Percentiles rank a stretch among this genome's conserved stretches.
Evolutionary conservation across 148 eudicot species (phyloP).

Genomic region (Diospyros lotus): DNA sequence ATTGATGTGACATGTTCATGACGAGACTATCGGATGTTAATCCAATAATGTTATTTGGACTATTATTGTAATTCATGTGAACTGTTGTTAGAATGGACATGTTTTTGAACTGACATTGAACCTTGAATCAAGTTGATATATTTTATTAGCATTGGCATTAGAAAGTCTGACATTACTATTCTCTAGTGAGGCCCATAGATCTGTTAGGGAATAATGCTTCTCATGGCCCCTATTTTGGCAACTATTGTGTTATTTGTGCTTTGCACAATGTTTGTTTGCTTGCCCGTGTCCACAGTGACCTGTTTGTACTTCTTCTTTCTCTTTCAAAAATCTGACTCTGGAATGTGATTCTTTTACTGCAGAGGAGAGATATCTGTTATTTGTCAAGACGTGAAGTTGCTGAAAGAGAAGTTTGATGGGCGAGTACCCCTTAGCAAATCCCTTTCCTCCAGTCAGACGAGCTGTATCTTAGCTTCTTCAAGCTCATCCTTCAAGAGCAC

Average conservation of each 20-base stretch:
- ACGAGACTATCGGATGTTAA: too few species aligned
- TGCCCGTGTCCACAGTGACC: background rate
- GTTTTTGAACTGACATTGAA: too few species aligned
- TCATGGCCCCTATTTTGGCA: background rate
- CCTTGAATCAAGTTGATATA: too few species aligned
- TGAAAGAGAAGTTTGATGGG: conserved; percentile 66
- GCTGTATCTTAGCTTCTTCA: conserved; percentile 53
- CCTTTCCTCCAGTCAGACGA: conserved; percentile 48
- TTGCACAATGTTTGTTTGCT: background rate
- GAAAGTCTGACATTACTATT: too few species aligned
- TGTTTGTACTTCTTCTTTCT: background rate
- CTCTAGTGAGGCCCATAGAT: too few species aligned
- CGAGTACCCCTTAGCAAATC: conserved; percentile 48
- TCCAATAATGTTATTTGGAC: too few species aligned
- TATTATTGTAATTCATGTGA: too few species aligned
- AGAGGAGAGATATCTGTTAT: conserved; percentile 91
- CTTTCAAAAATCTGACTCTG: background rate
- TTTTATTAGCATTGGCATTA: too few species aligned
- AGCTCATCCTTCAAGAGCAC: conserved; percentile 37
- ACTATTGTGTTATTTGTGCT: background rate
- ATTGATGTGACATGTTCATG: too few species aligned
- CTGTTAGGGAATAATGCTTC: too few species aligned
- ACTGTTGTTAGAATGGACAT: too few species aligned
- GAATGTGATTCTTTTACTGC: conserved; percentile 15
- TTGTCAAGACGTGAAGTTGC: conserved; percentile 63